Conservation (phyloP, 441 rosid species). For the Mallotus repandus region DNA sequence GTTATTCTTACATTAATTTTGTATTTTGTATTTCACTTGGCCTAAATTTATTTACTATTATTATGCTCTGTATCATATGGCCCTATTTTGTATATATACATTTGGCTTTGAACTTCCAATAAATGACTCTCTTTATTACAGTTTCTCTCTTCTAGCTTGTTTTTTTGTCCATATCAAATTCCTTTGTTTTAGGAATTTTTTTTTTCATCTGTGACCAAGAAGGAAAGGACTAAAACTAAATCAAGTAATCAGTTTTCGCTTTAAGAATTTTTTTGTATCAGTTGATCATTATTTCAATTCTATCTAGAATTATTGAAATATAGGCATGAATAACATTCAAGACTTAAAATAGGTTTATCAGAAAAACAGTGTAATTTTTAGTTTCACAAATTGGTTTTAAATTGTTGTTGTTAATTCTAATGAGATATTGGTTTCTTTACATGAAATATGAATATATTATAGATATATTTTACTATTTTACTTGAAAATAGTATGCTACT, state of each 20-base stretch:
- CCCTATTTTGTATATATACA: no score
- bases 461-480: no score
- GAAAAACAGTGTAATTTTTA: neutral
- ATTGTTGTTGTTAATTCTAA: no score
- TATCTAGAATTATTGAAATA: slow-evolving; percentile 24
- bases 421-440: no score
- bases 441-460: no score
- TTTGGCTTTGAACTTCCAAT: slow-evolving; percentile 46
- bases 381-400: no score
- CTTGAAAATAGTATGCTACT: no score
- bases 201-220: neutral
- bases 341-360: neutral
- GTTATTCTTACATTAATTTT: no score
- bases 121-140: slow-evolving; percentile 51
- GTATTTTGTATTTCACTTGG: no score
- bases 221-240: neutral
- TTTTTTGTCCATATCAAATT: neutral
- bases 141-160: slow-evolving; percentile 35
- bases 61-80: no score
- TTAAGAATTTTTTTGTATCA: neutral
- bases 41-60: no score
- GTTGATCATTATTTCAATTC: neutral
- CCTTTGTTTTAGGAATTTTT: neutral
- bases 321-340: neutral
- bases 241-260: neutral